Conservation (phyloP, 2,329 filamentous ascomycete genomes). For the Ceratocystis harringtonii region DNA sequence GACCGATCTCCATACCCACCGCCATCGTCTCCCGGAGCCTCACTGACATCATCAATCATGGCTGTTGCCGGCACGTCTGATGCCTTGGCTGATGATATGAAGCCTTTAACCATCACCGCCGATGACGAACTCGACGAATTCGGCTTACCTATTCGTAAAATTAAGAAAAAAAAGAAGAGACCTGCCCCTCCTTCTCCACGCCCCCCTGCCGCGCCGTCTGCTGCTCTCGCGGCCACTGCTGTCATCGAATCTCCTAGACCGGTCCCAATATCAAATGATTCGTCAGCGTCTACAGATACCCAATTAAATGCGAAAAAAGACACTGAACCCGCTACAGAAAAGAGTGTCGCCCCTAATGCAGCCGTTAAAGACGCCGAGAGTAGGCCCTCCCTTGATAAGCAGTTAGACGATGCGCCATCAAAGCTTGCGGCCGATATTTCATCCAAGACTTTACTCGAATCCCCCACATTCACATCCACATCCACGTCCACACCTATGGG, state of each 20-base stretch:
- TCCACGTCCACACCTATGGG: not conserved
- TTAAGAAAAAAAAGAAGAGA: conserved; percentile 19
- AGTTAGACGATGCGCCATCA: not conserved
- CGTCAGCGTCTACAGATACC: not conserved
- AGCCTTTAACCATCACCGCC: conserved; percentile 15
- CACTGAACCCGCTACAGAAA: not conserved
- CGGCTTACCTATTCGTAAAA: conserved; percentile 42
- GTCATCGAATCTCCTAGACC: not conserved
- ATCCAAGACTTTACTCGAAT: not conserved
- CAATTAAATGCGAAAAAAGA: not conserved
- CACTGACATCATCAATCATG: not conserved
- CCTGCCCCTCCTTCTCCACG: conserved; percentile 16
- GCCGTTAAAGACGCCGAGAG: not conserved
- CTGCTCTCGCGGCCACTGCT: not conserved
- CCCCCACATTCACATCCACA: not conserved
- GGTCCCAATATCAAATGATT: too few species aligned
- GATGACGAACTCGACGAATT: conserved; percentile 50
- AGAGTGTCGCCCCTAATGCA: not conserved
- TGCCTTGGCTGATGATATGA: conserved; percentile 14
- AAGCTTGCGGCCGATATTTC: not conserved
- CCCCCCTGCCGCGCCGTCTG: not conserved
- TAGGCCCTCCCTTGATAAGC: not conserved
- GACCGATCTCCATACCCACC: not conserved
- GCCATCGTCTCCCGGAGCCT: not conserved
- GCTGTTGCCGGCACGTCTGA: not conserved